These are phyloP conservation scores for Bruguiera parviflora DNA, from an alignment of 345 rosid genomes.

Conservation along the genomic window DNA sequence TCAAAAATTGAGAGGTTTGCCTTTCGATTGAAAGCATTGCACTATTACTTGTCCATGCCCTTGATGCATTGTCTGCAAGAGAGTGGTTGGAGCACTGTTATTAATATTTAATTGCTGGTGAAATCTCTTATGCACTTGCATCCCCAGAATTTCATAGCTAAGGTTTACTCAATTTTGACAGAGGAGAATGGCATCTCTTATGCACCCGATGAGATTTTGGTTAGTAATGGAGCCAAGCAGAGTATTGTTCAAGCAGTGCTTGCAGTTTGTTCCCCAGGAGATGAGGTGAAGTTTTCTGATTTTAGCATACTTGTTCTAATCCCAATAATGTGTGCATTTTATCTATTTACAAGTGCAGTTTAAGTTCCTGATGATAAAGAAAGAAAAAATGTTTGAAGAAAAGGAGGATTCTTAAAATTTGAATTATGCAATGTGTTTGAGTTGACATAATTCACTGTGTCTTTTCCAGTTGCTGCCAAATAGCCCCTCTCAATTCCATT, in stretches of 20 bases:
- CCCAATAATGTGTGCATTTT: not conserved
- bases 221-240: slow-evolving; percentile 98
- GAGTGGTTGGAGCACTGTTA: not conserved
- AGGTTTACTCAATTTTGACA: slow-evolving; percentile 18
- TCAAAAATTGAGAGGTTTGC: slow-evolving; percentile 67
- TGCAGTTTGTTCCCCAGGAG: slow-evolving; percentile 94
- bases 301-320: not conserved
- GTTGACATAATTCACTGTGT: slow-evolving; percentile 4
- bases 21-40: not conserved
- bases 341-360: not conserved
- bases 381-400: no score
- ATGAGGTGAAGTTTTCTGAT: slow-evolving; percentile 57
- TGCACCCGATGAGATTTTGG: slow-evolving; percentile 75
- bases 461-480: not conserved
- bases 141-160: not conserved
- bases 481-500: not conserved
- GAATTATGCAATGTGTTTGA: not conserved
- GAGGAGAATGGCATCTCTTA: slow-evolving; percentile 89
- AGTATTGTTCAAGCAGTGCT: slow-evolving; percentile 68
- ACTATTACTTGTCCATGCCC: not conserved
- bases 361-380: no score
- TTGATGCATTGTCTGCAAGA: not conserved
- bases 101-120: not conserved
- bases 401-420: no score
- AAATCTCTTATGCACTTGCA: no score